These are phyloP conservation scores for Arctium minus DNA, from an alignment of 129 eudicot genomes.

Conservation along the genomic window DNA sequence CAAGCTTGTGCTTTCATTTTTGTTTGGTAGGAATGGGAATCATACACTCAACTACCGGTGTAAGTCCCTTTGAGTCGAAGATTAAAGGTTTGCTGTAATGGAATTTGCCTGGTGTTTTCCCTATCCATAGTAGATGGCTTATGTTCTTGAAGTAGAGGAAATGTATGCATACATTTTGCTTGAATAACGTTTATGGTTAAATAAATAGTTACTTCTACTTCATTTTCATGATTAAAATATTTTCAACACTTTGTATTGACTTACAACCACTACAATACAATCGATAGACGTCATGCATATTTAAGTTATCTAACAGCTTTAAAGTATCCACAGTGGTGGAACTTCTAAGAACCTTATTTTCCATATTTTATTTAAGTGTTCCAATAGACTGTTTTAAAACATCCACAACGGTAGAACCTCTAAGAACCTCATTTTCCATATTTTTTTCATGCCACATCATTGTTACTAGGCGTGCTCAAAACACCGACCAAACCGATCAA, in stretches of 20 bases:
- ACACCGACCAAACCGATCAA: too few relatives aligned
- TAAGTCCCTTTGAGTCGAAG: background rate
- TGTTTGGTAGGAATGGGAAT: background rate
- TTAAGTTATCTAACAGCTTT: too few relatives aligned
- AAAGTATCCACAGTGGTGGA: too few relatives aligned
- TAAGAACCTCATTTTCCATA: too few relatives aligned
- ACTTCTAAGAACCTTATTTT: too few relatives aligned
- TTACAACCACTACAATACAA: background rate
- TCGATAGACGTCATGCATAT: background rate
- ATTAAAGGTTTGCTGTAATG: background rate
- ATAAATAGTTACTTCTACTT: background rate
- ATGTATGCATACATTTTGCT: background rate
- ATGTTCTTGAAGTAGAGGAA: background rate
- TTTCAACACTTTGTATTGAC: background rate
- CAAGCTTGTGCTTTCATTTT: background rate
- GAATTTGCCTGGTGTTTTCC: background rate
- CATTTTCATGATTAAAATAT: background rate
- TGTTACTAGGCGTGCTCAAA: too few relatives aligned
- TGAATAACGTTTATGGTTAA: background rate
- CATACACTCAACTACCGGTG: background rate
- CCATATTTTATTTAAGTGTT: too few relatives aligned
- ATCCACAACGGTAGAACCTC: too few relatives aligned
- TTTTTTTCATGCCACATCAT: too few relatives aligned
- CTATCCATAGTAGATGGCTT: too few relatives aligned
- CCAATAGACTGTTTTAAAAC: background rate